Conservation (phyloP, 495 filamentous ascomycete species). For the Gamarada debralockiae region DNA sequence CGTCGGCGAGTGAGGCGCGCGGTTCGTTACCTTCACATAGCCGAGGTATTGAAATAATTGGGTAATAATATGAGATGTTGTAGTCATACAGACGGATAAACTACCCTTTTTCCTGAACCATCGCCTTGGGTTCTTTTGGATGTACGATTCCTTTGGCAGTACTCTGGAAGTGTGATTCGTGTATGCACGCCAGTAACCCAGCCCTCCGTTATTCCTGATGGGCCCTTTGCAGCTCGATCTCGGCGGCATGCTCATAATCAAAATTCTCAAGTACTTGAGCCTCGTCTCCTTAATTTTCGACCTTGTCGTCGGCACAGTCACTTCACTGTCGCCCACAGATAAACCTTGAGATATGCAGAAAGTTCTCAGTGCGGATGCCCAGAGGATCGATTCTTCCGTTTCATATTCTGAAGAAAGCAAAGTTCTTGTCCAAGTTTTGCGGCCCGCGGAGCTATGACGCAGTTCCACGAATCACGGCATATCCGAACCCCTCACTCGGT, state of each 20-base stretch:
- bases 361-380: too few relatives aligned
- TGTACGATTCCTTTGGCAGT: background rate
- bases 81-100: background rate
- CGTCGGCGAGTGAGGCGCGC: background rate
- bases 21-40: background rate
- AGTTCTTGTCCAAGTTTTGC: background rate
- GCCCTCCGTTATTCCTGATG: background rate
- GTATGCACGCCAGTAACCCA: background rate
- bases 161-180: background rate
- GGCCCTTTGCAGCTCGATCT: background rate
- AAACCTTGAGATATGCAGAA: too few relatives aligned
- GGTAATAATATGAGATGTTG: background rate
- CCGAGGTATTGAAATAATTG: background rate
- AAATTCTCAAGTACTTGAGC: too few relatives aligned
- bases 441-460: background rate
- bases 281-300: too few relatives aligned
- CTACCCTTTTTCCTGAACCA: background rate
- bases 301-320: too few relatives aligned
- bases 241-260: background rate
- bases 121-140: background rate
- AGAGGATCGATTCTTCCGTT: too few relatives aligned
- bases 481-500: slow-evolving; percentile 17
- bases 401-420: too few relatives aligned
- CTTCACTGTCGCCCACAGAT: too few relatives aligned
- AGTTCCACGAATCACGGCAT: slow-evolving; percentile 15